These are phyloP conservation scores for Cladophialophora immunda DNA, from an alignment of 2,329 filamentous ascomycete genomes.

Conservation along the genomic window DNA sequence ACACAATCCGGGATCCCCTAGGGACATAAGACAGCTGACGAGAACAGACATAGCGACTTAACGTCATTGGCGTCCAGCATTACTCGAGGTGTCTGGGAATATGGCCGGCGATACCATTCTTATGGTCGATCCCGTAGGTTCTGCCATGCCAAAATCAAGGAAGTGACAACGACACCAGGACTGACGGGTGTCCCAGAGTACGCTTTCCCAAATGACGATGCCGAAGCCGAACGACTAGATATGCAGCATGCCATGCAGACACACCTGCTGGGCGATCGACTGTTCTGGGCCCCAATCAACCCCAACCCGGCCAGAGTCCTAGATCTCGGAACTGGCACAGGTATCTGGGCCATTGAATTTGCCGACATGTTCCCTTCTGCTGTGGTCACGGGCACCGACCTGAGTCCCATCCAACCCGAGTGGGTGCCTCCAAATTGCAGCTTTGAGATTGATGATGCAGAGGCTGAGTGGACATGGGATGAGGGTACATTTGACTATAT, in stretches of 20 bases:
- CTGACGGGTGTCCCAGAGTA: conserved; percentile 10
- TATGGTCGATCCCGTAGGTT: conserved; percentile 21
- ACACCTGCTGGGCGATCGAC: conserved; percentile 47
- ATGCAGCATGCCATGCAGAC: conserved; percentile 39
- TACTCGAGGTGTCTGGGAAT: conserved; percentile 26
- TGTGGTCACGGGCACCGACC: conserved; percentile 40
- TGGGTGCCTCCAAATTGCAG: conserved; percentile 64
- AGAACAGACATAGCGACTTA: conserved; percentile 22
- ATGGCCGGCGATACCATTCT: conserved; percentile 30
- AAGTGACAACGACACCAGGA: not conserved
- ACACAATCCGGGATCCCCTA: not conserved
- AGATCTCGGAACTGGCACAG: conserved; percentile 34
- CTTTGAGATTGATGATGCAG: conserved; percentile 67
- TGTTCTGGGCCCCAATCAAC: conserved; percentile 50
- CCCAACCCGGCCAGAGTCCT: conserved; percentile 45
- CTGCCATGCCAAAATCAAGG: not conserved
- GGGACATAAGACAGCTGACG: not conserved
- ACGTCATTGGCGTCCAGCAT: conserved; percentile 27
- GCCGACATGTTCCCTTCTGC: conserved; percentile 46
- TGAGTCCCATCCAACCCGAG: conserved; percentile 42
- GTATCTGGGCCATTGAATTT: conserved; percentile 39
- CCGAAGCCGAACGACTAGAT: conserved; percentile 50
- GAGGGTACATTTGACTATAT: conserved; percentile 67
- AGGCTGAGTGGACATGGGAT: conserved; percentile 64
- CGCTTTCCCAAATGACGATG: conserved; percentile 51